Base-by-base conservation (phyloP, 148 eudicot genomes). In the Chenopodium formosanum region DNA sequence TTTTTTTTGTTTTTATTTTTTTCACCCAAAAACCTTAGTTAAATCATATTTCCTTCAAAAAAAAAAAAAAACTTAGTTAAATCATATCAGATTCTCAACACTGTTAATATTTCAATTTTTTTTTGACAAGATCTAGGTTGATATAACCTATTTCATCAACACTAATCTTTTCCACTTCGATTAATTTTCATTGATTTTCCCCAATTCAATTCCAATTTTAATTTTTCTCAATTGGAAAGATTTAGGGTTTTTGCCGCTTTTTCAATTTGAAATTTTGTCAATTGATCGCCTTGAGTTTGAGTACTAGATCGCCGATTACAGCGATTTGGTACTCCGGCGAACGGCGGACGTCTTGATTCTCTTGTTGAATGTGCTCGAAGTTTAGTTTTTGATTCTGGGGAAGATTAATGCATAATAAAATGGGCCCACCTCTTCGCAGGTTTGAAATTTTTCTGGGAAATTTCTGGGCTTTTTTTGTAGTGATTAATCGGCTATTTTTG, bases 341-440 rank as follows among this genome's bases (percentile, higher is more conserved):
- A 48, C 32, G 60, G 22, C 60, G 29, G 6, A 22, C 46, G 31
- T 9, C 40, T 52, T 5, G 60, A 56, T n/a, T 9, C 4, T 46
- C 23, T 73, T 48, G 31, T 13, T 25, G 76, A 48, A 73, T 73
- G 76, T 46, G 53, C 53, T 11, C 53, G 12, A 50, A 50, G 1
- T 9, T 50, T 50, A 50, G 53, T 50, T 50, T 0, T 50, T 50
- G 53, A 11, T 48, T 50, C 53, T 50, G 53, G 53, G 12, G 23
- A 31, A 69, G 48, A 67, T 27, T 48, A 78, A 74, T 65, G 81
- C 79, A 64, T 23, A 84, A 17, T 46, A 81, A 78, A 71, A 85
- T 78, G 84, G 84, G 75, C 68, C 74, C 87, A 34, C 74, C 87
- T 46, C 87, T 74, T 85, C 87, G 87, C 79, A 85, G 87, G 87